Evolutionary conservation across 495 filamentous ascomycete genomes (phyloP).

Genomic region (Pyrenula aspistea): DNA sequence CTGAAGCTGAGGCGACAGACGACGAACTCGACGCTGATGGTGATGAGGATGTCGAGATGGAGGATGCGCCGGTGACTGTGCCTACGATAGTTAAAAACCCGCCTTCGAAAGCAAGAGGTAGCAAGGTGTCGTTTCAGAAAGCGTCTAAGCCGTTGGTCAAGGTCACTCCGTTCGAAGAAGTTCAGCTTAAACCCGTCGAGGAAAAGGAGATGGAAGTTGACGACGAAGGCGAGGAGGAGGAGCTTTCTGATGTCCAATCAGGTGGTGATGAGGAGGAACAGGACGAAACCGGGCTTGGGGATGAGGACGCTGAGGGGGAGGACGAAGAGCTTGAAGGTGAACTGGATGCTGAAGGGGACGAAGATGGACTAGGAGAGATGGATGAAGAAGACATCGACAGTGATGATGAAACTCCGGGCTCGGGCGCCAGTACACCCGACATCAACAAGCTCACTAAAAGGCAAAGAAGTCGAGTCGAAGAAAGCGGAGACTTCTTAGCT

Average conservation of each 20-base stretch:
- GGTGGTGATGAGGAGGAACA: constrained; percentile 23
- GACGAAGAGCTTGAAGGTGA: constrained; percentile 40
- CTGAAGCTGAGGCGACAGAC: constrained; percentile 45
- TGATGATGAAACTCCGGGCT: constrained; percentile 45
- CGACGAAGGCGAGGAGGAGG: constrained; percentile 31
- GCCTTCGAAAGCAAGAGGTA: neutral
- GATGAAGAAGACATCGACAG: constrained; percentile 53
- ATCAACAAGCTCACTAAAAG: constrained; percentile 78
- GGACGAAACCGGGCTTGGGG: constrained; percentile 30
- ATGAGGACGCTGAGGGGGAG: constrained; percentile 21
- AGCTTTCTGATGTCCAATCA: constrained; percentile 29
- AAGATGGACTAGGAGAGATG: constrained; percentile 23
- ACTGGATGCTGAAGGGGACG: constrained; percentile 41
- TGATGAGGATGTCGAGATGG: constrained; percentile 45
- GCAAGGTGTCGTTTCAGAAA: neutral
- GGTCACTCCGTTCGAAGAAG: constrained; percentile 23
- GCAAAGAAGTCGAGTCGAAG: constrained; percentile 61
- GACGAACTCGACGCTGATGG: constrained; percentile 35
- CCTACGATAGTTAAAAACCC: neutral
- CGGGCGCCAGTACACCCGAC: constrained; percentile 59
- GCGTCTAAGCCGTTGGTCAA: constrained; percentile 19
- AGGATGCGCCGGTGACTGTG: constrained; percentile 26
- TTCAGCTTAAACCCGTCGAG: constrained; percentile 39
- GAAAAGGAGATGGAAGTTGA: constrained; percentile 47
- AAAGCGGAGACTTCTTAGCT: constrained; percentile 65